Evolutionary conservation across 768 basidiomycete species (phyloP).

Genomic region (Agrocybe chaxingu): DNA sequence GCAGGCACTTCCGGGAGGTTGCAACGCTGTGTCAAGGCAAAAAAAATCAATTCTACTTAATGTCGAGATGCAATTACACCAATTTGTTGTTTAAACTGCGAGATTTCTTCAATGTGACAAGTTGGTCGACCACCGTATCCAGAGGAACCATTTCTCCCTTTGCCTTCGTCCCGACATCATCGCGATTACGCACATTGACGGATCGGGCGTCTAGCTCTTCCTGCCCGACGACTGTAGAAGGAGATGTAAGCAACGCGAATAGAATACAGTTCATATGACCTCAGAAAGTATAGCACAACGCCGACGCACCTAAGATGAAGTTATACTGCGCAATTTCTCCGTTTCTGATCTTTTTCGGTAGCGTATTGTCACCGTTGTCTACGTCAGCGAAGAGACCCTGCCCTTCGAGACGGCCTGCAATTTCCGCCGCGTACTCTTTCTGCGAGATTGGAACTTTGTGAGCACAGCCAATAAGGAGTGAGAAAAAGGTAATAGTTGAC

Average conservation of each 20-base stretch:
- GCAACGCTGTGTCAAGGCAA: no score
- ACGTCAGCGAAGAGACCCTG: conserved; percentile 86
- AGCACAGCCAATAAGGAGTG: conserved; percentile 12
- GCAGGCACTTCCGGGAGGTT: no score
- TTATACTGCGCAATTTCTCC: conserved; percentile 98
- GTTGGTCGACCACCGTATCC: conserved; percentile 65
- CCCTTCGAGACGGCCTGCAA: conserved; percentile 62
- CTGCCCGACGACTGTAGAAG: conserved; percentile 80
- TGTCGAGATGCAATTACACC: conserved; percentile 1
- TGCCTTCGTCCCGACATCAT: conserved; percentile 85
- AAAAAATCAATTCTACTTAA: no score
- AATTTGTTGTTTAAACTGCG: conserved; percentile 43
- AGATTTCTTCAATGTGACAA: conserved; percentile 66
- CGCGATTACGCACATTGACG: conserved; percentile 95
- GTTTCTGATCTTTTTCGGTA: conserved; percentile 96
- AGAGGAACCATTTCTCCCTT: conserved; percentile 73
- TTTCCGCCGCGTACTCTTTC: conserved; percentile 89
- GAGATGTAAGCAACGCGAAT: conserved; percentile 3
- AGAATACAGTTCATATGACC: conserved; percentile 1
- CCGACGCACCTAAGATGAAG: conserved; percentile 83
- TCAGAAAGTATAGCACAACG: background rate
- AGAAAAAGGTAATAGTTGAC: conserved; percentile 25
- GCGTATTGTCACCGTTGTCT: conserved; percentile 87
- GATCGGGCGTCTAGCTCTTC: conserved; percentile 83
- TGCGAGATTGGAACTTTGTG: conserved; percentile 26